Evolutionary conservation across 352 stramenopile species (phyloP), one percentile per base, ranked within the genome.

Genomic region (Phytophthora fragariae): DNA sequence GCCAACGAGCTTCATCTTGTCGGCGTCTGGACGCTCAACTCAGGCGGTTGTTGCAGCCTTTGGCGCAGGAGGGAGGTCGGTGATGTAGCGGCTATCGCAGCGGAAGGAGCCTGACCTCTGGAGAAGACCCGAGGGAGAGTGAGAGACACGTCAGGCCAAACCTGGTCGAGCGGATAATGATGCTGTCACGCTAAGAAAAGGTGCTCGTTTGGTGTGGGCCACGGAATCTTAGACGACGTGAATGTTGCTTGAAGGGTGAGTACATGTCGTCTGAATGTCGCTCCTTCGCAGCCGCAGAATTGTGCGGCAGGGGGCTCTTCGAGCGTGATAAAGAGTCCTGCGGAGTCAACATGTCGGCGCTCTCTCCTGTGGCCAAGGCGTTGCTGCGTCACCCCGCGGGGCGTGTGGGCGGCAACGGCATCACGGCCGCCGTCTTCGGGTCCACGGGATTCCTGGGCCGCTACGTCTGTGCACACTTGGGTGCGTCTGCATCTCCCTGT

Each of bases 401-500:
- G 39, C 88, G 93, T 65, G 79, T 84, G 49, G 80, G 84, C 67
- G 86, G 80, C 65, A 77, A 94, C 64, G 94, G 91, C 41, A 83
- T 98, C 69, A 98, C 92, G n/a, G 93, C 97, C 54, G 91, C 95
- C 5, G 88, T 99, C 57, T 99, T 99, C 76, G 98, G 98, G 62
- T 91, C 85, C 60, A 97, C 91, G 57, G 98, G 98, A 47, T 98
- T 98, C 78, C 83, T 99, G 33, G 97, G 97, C 27, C 92, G 96
- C 65, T 99, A 99, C 82, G 89, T 99, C 31, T 97, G 92, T 71
- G 85, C 85, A 57, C 87, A 99, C 80, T 76, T 99, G 61, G 97
- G 95, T 98, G 81, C 84, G 84, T 80, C n/a, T 27, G 31, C 41
- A 27, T 21, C 24, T 41, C 11, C 12, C 53, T 17, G 33, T 79